These are phyloP conservation scores for Madurella fahalii DNA, from an alignment of 2,329 filamentous ascomycete genomes.

Conservation along the genomic window DNA sequence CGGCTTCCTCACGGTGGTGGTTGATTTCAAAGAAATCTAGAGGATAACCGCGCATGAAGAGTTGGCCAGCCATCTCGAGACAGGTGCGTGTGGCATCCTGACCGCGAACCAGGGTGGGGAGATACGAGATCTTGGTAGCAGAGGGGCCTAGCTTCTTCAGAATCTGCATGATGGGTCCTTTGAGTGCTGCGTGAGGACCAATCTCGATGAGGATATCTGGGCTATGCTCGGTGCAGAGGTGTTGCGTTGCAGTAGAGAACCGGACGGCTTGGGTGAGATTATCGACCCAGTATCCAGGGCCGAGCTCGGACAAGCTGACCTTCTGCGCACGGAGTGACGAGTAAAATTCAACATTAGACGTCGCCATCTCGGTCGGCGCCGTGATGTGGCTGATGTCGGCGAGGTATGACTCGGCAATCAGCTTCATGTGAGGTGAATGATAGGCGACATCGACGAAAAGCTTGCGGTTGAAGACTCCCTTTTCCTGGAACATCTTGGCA, in stretches of 20 bases:
- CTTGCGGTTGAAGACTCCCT: conserved; percentile 43
- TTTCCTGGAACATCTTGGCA: conserved; percentile 43
- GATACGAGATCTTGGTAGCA: conserved; percentile 26
- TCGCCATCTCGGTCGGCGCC: conserved; percentile 22
- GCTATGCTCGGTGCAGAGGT: conserved; percentile 28
- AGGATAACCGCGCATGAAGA: conserved; percentile 29
- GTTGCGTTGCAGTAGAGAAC: conserved; percentile 35
- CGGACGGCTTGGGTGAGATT: conserved; percentile 40
- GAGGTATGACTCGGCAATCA: conserved; percentile 42
- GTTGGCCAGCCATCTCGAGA: conserved; percentile 29
- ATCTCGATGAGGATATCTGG: conserved; percentile 29
- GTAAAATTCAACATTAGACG: conserved; percentile 38
- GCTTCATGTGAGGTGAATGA: conserved; percentile 49
- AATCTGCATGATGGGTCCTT: conserved; percentile 29
- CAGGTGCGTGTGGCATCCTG: conserved; percentile 22
- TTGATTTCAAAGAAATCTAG: conserved; percentile 31
- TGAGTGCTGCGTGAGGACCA: conserved; percentile 30
- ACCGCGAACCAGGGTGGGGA: conserved; percentile 26
- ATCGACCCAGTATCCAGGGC: conserved; percentile 42
- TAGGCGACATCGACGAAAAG: conserved; percentile 49
- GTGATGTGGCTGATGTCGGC: conserved; percentile 26
- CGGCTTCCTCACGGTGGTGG: conserved; percentile 27
- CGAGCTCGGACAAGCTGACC: conserved; percentile 35
- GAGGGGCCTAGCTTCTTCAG: conserved; percentile 23
- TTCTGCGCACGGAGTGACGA: conserved; percentile 40